These are phyloP conservation scores for Pleomassaria siparia DNA, from an alignment of 2,329 filamentous ascomycete species.

Conservation along the genomic window DNA sequence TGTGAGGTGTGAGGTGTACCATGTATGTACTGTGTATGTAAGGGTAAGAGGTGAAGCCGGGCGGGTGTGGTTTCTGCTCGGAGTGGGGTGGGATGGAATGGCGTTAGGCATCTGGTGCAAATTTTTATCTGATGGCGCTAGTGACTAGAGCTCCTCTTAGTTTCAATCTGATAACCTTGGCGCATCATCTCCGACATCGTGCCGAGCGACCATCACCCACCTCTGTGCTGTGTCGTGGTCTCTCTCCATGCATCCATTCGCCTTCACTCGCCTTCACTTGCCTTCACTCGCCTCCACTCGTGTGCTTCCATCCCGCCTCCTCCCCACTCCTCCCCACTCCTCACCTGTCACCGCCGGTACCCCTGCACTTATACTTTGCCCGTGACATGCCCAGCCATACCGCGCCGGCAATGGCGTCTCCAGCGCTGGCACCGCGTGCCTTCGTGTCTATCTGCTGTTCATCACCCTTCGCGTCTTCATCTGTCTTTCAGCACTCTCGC, in stretches of 20 bases:
- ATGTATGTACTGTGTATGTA: too few relatives aligned
- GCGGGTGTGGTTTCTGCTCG: too few relatives aligned
- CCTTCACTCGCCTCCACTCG: background rate
- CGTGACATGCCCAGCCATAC: slow-evolving; percentile 17
- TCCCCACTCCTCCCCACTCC: background rate
- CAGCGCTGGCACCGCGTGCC: slow-evolving; percentile 18
- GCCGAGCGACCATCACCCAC: slow-evolving; percentile 6
- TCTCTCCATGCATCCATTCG: too few relatives aligned
- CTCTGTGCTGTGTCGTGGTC: background rate
- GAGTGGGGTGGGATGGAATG: background rate
- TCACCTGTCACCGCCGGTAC: slow-evolving; percentile 1
- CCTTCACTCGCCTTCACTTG: too few relatives aligned
- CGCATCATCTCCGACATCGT: slow-evolving; percentile 22
- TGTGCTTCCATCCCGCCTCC: background rate
- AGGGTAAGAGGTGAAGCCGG: too few relatives aligned
- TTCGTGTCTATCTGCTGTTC: slow-evolving; percentile 18
- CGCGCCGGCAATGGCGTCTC: slow-evolving; percentile 24
- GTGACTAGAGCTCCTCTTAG: background rate
- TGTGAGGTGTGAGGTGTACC: too few relatives aligned
- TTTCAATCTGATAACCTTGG: slow-evolving; percentile 21
- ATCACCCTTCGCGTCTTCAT: slow-evolving; percentile 10
- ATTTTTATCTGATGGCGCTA: slow-evolving; percentile 37
- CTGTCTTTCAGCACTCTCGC: slow-evolving; percentile 12
- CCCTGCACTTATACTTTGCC: background rate
- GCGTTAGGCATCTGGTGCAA: slow-evolving; percentile 21